phyloP scores from a whole-genome alignment of 2,329 filamentous ascomycete genomes.

The Tolypocladium capitatum region DNA sequence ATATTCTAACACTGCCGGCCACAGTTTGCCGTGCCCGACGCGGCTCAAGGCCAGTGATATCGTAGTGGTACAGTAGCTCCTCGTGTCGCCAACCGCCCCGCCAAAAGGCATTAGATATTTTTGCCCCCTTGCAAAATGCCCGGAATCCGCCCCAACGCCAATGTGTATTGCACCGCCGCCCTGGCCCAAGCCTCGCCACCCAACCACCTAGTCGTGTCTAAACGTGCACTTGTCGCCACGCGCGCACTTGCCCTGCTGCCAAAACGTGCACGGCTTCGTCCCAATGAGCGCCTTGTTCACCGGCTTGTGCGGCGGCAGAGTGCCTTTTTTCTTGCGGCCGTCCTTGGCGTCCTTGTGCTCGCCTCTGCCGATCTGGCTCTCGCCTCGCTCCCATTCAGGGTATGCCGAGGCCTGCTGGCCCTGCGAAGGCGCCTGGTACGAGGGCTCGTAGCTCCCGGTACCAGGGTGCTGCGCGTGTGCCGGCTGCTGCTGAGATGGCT shows the following conservation, averaged over 20 bases:
- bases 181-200: neutral
- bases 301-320: conserved; percentile 27
- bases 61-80: neutral
- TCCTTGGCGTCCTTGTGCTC: conserved; percentile 23
- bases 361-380: conserved; percentile 17
- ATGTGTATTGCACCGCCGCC: neutral
- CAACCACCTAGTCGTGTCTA: conserved; percentile 40
- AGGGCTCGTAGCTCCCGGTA: conserved; percentile 17
- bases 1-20: neutral
- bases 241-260: conserved; percentile 55
- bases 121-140: neutral
- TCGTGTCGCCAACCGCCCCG: neutral
- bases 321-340: conserved; percentile 25
- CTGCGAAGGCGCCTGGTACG: conserved; percentile 21
- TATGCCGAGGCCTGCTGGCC: conserved; percentile 15
- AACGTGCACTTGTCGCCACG: conserved; percentile 65
- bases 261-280: conserved; percentile 59
- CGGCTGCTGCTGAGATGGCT: conserved; percentile 15
- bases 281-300: conserved; percentile 46
- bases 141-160: neutral
- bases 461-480: conserved; percentile 8
- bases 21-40: neutral
- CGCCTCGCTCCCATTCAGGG: conserved; percentile 17
- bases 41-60: neutral
- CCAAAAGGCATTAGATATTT: neutral